Evolutionary conservation across 192 early-diverging fungal species (phyloP).

Genomic region (Paraglomus brasilianum): DNA sequence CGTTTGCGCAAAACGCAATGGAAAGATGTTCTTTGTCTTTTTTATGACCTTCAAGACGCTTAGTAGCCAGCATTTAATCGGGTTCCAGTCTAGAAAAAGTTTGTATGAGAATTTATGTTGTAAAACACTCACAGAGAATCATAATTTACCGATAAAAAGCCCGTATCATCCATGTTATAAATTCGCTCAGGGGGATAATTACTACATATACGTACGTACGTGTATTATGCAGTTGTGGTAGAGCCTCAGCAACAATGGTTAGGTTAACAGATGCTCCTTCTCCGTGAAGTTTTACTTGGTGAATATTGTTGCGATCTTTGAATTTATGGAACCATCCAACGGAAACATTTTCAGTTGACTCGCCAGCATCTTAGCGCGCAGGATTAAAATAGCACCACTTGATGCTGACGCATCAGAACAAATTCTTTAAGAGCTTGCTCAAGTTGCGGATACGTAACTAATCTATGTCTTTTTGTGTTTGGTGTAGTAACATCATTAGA

Average conservation of each 20-base stretch:
- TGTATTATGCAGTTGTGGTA: background rate
- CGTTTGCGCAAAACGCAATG: background rate
- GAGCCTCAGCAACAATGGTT: background rate
- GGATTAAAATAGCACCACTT: background rate
- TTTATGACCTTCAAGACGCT: background rate
- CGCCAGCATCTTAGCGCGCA: conserved; percentile 3
- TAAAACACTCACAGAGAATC: background rate
- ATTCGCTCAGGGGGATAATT: conserved; percentile 24
- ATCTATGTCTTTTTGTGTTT: too few species aligned
- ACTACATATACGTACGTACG: too few species aligned
- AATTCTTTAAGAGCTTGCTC: conserved; percentile 16
- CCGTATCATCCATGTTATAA: conserved; percentile 26
- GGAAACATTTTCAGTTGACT: background rate
- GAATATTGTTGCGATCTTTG: conserved; percentile 17
- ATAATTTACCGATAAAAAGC: conserved; percentile 25
- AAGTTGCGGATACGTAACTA: background rate
- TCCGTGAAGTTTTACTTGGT: conserved; percentile 19
- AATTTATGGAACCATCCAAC: conserved; percentile 20
- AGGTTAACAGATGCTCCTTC: conserved; percentile 15
- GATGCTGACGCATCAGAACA: conserved; percentile 8
- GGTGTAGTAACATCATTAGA: background rate
- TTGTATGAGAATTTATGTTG: background rate
- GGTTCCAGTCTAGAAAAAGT: conserved; percentile 5
- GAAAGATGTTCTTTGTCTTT: conserved; percentile 6
- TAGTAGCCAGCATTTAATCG: background rate